Percentiles rank a stretch among this genome's conserved stretches.
phyloP scores from a whole-genome alignment of 2,329 filamentous ascomycete genomes.

The Stagonosporopsis chrysanthemi region DNA sequence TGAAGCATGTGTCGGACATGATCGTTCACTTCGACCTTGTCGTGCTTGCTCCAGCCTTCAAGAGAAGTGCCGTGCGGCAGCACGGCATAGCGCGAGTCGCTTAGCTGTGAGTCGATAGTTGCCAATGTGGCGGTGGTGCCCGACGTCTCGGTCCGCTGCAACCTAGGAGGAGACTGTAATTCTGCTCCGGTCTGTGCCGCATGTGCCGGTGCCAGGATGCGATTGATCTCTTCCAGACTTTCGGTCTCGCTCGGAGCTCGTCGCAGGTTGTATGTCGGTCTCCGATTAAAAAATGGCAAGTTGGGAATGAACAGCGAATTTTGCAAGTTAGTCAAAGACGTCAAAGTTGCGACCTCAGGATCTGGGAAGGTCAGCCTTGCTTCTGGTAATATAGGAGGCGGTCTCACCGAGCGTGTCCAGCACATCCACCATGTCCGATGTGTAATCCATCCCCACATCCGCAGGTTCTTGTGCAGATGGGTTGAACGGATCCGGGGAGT shows the following conservation, averaged over 20 bases:
- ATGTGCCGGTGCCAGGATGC: conserved; percentile 32
- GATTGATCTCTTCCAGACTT: conserved; percentile 43
- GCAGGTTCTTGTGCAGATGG: conserved; percentile 1
- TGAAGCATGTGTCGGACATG: conserved; percentile 89
- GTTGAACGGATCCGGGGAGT: conserved; percentile 6
- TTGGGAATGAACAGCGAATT: conserved; percentile 88
- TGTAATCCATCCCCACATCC: conserved; percentile 58
- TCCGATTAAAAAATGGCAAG: conserved; percentile 79
- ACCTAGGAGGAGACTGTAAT: conserved; percentile 24
- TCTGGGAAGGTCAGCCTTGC: conserved; percentile 59
- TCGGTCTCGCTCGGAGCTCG: conserved; percentile 52
- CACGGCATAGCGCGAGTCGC: conserved; percentile 77
- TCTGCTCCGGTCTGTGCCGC: conserved; percentile 26
- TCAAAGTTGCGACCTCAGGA: conserved; percentile 81
- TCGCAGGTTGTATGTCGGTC: conserved; percentile 78
- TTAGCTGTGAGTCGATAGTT: conserved; percentile 73
- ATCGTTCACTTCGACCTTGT: conserved; percentile 81
- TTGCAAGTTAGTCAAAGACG: conserved; percentile 86
- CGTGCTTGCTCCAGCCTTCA: conserved; percentile 76
- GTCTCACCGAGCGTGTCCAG: conserved; percentile 71
- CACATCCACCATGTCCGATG: conserved; percentile 69
- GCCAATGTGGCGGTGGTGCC: conserved; percentile 50
- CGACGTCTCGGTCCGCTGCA: conserved; percentile 36
- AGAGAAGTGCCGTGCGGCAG: conserved; percentile 76
- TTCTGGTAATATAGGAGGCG: neutral